A percentile compares a stretch with the other conserved stretches of the same genome.
Conservation (phyloP, 768 basidiomycete genomes). For the Suillus plorans region DNA sequence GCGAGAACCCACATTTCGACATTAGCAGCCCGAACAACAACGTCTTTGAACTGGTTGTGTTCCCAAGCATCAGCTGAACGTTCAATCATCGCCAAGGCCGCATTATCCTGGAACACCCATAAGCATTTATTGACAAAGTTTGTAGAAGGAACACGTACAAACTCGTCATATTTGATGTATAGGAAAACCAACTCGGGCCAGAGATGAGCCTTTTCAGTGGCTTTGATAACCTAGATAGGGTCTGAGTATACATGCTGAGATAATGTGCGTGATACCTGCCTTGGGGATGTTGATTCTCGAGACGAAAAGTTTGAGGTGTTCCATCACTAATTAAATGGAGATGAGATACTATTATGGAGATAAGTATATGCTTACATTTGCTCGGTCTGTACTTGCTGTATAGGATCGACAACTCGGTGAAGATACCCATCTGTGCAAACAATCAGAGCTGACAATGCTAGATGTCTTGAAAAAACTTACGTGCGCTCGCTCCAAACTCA, state of each 20-base stretch:
- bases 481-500: slow-evolving; percentile 96
- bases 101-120: slow-evolving; percentile 70
- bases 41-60: slow-evolving; percentile 99
- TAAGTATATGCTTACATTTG: slow-evolving; percentile 58
- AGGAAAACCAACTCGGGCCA: slow-evolving; percentile 99
- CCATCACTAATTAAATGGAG: slow-evolving; percentile 71
- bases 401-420: slow-evolving; percentile 89
- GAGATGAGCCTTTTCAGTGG: slow-evolving; percentile 92
- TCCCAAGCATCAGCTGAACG: slow-evolving; percentile 99
- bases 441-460: slow-evolving; percentile 14
- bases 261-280: slow-evolving; percentile 32
- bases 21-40: slow-evolving; percentile 94
- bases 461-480: slow-evolving; percentile 35
- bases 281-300: slow-evolving; percentile 98
- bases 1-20: slow-evolving; percentile 78
- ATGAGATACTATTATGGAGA: slow-evolving; percentile 10
- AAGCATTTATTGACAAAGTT: not conserved
- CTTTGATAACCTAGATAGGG: slow-evolving; percentile 74
- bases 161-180: slow-evolving; percentile 98
- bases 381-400: slow-evolving; percentile 95
- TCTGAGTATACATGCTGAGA: not conserved
- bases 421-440: slow-evolving; percentile 81
- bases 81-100: slow-evolving; percentile 98
- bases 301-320: slow-evolving; percentile 95
- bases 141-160: slow-evolving; percentile 46